Percentiles rank a stretch among this genome's conserved stretches.
Evolutionary conservation across 2,329 filamentous ascomycete species (phyloP).

Genomic region (Akanthomyces muscarius): DNA sequence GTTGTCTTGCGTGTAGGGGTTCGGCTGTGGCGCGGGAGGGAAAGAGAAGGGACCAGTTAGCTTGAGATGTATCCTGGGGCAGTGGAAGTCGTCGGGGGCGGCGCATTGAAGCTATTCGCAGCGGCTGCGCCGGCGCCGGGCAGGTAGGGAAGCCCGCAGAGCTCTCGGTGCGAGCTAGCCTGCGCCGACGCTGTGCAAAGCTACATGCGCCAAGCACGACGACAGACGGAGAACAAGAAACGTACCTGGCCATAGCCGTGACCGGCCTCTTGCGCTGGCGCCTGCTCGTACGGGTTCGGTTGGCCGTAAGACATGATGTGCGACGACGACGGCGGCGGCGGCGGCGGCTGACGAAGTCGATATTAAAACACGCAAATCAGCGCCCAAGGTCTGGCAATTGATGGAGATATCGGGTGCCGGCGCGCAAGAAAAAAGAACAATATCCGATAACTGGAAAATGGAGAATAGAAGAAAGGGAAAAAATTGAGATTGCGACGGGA

Average conservation of each 20-base stretch:
- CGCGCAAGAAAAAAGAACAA: background rate
- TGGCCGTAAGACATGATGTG: slow-evolving; percentile 57
- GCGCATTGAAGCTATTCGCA: slow-evolving; percentile 1
- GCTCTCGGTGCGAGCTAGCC: too few species aligned
- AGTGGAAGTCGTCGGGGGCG: background rate
- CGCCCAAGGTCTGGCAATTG: background rate
- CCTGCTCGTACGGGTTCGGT: slow-evolving; percentile 61
- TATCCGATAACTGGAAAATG: background rate
- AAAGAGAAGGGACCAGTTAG: background rate
- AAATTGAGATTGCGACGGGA: background rate
- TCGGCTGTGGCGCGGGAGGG: slow-evolving; percentile 20
- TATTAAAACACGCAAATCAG: background rate
- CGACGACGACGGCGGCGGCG: background rate
- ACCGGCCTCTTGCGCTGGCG: slow-evolving; percentile 43
- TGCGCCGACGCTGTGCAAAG: background rate
- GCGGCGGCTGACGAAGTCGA: background rate
- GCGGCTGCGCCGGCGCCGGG: background rate
- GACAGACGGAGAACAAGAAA: background rate
- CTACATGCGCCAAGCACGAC: background rate
- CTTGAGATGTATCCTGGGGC: background rate
- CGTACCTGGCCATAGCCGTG: slow-evolving; percentile 45
- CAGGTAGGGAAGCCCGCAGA: too few species aligned
- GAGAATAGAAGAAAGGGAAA: background rate
- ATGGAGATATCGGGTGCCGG: background rate
- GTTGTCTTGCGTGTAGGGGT: slow-evolving; percentile 29